Base-by-base conservation (phyloP, 1,284 basidiomycete species). In the Ganoderma lucidum region DNA sequence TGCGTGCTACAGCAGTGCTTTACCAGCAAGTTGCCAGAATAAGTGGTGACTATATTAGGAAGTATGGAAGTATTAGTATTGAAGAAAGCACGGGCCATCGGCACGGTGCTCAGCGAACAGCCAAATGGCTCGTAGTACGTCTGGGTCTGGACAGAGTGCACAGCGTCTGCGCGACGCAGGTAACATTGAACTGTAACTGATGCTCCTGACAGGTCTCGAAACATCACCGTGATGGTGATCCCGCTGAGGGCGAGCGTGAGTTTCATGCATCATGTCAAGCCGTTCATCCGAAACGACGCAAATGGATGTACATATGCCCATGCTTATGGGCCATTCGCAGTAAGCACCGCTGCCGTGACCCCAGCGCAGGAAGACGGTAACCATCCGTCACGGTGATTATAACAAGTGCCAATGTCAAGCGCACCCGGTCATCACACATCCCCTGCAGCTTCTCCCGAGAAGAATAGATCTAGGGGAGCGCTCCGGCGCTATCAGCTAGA, bases 391-490 rank as follows among this genome's bases (percentile, higher is more conserved):
- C 48, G 10, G 48, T 51, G 48, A 51, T 28, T 28, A 51, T 23
- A 51, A 28, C 48, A 51, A 28, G 48, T 35, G 28, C 28, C 12
- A 32, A 35, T 14, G 35, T 30, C 56, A n/a, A 59, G 35, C 39
- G 56, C n/a, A n/a, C 56, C 56, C 56, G 37, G 56, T 19, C 56
- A 39, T 59, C 35, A 59, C 30, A 12, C 35, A 19, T 59, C 56
- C 56, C 56, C 30, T 56, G 6, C 35, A 3, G n/a, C 35, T 39
- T 59, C 35, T 23, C 56, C 56, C 56, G 17, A n/a, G 19, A 41
- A 41, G 53, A 14, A 30, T 32, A 32, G 10, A 3, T 15, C 14
- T 4, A 30, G 53, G 37, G 23, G 32, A 39, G 35, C 17, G 19
- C 17, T 5, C 56, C 32, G 14, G 6, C 56, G 10, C 10, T 5